Evolutionary conservation across 1,139 yeast species (phyloP).

Genomic region (Suhomyces terraborum): DNA sequence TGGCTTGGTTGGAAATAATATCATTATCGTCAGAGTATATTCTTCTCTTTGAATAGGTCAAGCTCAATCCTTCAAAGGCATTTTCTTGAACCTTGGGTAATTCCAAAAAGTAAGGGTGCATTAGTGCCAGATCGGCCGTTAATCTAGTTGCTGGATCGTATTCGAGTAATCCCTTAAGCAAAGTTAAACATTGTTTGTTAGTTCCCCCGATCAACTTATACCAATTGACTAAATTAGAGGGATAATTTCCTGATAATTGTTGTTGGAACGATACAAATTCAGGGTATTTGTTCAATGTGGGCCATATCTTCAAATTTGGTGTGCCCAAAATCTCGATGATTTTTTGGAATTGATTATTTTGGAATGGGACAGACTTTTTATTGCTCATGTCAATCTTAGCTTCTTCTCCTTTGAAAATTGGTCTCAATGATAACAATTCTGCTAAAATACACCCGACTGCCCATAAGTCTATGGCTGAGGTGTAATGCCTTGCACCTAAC

Average conservation of each 20-base stretch:
- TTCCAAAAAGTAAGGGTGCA: constrained; percentile 74
- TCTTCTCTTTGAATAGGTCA: constrained; percentile 70
- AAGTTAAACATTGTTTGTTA: constrained; percentile 65
- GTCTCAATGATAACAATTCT: constrained; percentile 82
- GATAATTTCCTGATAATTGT: constrained; percentile 55
- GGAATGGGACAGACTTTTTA: constrained; percentile 91
- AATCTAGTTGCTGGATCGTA: constrained; percentile 84
- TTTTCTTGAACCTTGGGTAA: constrained; percentile 68
- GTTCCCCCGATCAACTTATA: constrained; percentile 77
- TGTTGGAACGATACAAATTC: constrained; percentile 67
- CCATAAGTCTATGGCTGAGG: constrained; percentile 96
- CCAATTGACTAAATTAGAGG: constrained; percentile 78
- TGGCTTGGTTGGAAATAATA: constrained; percentile 40
- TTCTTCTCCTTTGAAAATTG: constrained; percentile 96
- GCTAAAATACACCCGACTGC: constrained; percentile 97
- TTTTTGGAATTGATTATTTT: constrained; percentile 85
- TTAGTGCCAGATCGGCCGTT: constrained; percentile 67
- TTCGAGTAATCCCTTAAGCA: constrained; percentile 64
- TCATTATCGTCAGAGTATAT: constrained; percentile 79
- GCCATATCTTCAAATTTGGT: constrained; percentile 78
- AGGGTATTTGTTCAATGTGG: constrained; percentile 75
- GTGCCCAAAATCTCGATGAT: constrained; percentile 90
- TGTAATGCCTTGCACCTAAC: constrained; percentile 88
- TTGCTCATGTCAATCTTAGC: constrained; percentile 82
- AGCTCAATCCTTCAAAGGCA: constrained; percentile 64